Evolutionary conservation across 352 stramenopile species (phyloP), one percentile per base, ranked within the genome.

Genomic region (Phytophthora hibernalis): DNA sequence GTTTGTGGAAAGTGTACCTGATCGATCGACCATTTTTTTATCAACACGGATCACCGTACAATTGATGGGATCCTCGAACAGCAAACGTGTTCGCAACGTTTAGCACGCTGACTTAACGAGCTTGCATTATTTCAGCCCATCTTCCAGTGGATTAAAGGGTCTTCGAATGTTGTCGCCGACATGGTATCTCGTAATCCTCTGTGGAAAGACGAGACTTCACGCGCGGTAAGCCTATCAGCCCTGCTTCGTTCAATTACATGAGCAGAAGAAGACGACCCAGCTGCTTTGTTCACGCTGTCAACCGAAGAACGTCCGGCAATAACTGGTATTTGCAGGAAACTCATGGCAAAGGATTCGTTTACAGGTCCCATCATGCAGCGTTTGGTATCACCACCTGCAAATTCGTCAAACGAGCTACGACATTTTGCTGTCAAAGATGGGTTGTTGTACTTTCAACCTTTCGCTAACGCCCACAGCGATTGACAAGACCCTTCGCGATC

Each of bases 131-230:
- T 53, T 37, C 28, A 65, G 33, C 35, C 45, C 2, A n/a, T 16
- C 13, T 65, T 65, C n/a, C 15, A 30, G 5, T 66, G 49, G 37
- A 33, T 66, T 0, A 9, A n/a, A 10, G 38, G 58, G 0, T 9
- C 18, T 11, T 47, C 48, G 3, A 66, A 66, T 15, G n/a, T 66
- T 13, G 48, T 59, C 1, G 47, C 48, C 2, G 48, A 59, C 28
- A 51, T 47, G 1, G 30, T 65, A 10, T 59, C 58, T 18, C 47
- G 33, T 11, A 56, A 57, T 30, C 45, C 57, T 11, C 15, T 35
- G 16, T 65, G 48, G 26, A 52, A 65, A 13, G 37, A 59, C 20
- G 58, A 38, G 3, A 59, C 58, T 4, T 26, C 13, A n/a, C 20
- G 44, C 12, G 33, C 22, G 9, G 28, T 52, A n/a, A 61, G 26